Evolutionary conservation across 2,329 filamentous ascomycete species (phyloP), one percentile per base, ranked within the genome.

Genomic region (Botrytis galanthina): DNA sequence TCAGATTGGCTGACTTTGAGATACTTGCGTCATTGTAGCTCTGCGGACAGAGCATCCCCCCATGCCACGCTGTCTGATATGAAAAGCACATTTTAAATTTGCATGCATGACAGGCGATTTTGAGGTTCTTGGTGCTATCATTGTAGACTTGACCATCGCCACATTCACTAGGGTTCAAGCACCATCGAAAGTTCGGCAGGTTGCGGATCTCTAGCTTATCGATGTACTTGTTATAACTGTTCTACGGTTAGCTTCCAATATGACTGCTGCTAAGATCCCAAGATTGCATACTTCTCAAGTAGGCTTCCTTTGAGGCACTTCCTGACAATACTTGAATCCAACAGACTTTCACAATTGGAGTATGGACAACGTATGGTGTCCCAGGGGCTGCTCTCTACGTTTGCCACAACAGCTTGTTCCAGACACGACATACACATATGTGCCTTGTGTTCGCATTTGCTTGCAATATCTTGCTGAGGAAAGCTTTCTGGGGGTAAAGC

Each of bases 221-320:
- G 18, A 64, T 44, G 60, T 71, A 71, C 3, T 20, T 51, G 14
- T 37, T 29, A 64, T 71, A 71, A 18, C 60, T 71, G 5, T 35
- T 32, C 1, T 39, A 7, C 22, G 5, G 32, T 71, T 39, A 63
- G 59, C 57, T 32, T 7, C 8, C 12, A 20, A 8, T 5, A 48
- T 2, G 7, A 3, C 7, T 18, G n/a, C 9, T 3, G 2, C 7
- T 1, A 16, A 14, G 10, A 39, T 39, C 37, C 10, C 37, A 39
- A 39, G 37, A 9, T 39, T 29, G 22, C 3, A 51, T 71, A 71
- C 70, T 71, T 64, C 46, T 22, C 26, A 20, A 71, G 59, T 35
- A 39, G 44, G 44, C 22, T 29, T 9, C 18, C 59, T 14, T 16
- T 20, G 22, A 71, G 32, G 18, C n/a, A 42, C 35, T 63, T 42